Base-by-base conservation (phyloP, 2,329 filamentous ascomycete genomes). In the Cladorrhinum sp. region DNA sequence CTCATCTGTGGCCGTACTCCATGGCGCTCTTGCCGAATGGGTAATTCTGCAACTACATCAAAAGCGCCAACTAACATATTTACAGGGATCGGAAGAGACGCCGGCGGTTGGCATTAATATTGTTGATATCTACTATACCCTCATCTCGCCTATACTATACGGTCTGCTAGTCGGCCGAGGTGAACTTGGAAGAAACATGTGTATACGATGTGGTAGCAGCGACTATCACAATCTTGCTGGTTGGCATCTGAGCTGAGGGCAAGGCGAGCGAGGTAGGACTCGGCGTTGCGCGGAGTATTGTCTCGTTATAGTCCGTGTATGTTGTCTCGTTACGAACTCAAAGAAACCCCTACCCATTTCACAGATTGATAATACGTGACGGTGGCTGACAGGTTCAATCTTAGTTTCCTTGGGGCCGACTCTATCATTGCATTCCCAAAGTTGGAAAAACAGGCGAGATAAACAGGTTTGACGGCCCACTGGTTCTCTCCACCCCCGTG, bases 61-160 rank as follows among this genome's bases (percentile, higher is more conserved):
- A 48, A 51, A 14, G 14, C 46, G 2, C 48, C 18, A 20, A 21
- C 14, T 39, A 51, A 28, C 5, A 26, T 24, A 24, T 12, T 21
- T 28, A 12, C 57, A 52, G 20, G 18, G 26, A 36, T 58, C 30
- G 53, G 53, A 46, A 24, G 53, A 7, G 9, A 30, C 21, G 16
- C 7, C 42, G 48, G 53, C 26, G 46, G 23, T 52, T 2, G 26
- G 23, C 61, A 51, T 24, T 61, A 53, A 60, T 62, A 62, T 54
- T 16, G 60, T 57, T 16, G 9, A 4, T 57, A 46, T 62, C 54
- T 65, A 18, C 26, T 65, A 65, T 65, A 62, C 56, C 58, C 59
- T 67, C 60, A 67, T 66, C 56, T 64, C 63, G 64, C 59, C 36
- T 59, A 28, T 49, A 30, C 24, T 51, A 56, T 54, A 57, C 55